Evolutionary conservation across 1,284 basidiomycete species (phyloP), one percentile per base, ranked within the genome.

Genomic region (Pterula multifida): DNA sequence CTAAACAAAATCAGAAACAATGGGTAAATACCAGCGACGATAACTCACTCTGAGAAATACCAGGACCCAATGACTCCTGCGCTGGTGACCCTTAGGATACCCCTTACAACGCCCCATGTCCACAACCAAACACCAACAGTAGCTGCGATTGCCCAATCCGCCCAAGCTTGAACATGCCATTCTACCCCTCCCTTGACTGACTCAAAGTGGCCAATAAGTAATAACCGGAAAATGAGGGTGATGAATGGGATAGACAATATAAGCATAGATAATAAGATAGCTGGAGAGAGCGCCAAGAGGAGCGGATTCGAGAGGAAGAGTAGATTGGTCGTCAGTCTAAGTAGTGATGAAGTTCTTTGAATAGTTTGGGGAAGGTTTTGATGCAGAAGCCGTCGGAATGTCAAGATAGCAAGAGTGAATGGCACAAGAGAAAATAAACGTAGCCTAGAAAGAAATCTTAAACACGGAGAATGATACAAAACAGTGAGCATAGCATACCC

Each of bases 21-120:
- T 15, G 22, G 44, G 12, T 19, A n/a, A 24, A 11, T 17, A 11
- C 13, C 9, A 17, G 42, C 11, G 11, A 45, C 11, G 22, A 19
- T 47, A 2, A 68, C 78, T 61, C 61, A 89, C 82, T 88, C 77
- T 45, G 85, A 76, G 60, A 92, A 95, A 63, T 95, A 96, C 91
- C 92, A 97, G 36, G 86, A 82, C 1, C 90, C 93, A 35, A 97
- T 78, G 1, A 93, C 88, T 23, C 81, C 85, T 0, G 90, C 83
- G 45, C 85, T 81, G 0, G 83, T 80, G 36, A 87, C 88, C 3
- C 90, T 72, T 49, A 92, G 68, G 0, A 91, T 63, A 0, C 93
- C 92, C 26, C 92, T 74, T 13, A 88, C 79, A 2, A 96, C 82
- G 15, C 82, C 87, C 88, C 91, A 94, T 9, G 79, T 87, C 92